Evolutionary conservation across 1,284 basidiomycete species (phyloP), one percentile per base, ranked within the genome.

Genomic region (Marasmius fiardii): DNA sequence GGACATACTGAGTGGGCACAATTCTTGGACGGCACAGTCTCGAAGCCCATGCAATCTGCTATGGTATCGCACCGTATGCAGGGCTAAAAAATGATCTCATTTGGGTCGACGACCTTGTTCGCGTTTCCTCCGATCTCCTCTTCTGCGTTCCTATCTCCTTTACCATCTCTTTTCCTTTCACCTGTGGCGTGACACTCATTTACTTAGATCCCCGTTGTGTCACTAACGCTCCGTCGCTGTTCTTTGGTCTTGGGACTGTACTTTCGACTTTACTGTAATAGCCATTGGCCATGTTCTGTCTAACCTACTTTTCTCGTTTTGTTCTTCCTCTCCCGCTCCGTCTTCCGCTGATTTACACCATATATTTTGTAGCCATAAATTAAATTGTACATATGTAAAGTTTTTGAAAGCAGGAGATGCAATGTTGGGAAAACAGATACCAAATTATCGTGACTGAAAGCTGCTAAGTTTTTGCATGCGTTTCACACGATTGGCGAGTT

Each of bases 401-500:
- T 20, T 33, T 33, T 49, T 4, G 57, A 62, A 52, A 55, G 51
- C 51, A 49, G 49, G 26, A 26, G 35, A 34, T 35, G 20, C 26
- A 54, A 3, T 23, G 14, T 14, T 21, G 37, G 24, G n/a, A 35
- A 20, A 48, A 10, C 34, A 18, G 7, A 28, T 28, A 8, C 21
- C 41, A 31, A 12, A n/a, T 39, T 12, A 43, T 34, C 26, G 39
- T 39, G 20, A 20, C 50, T 51, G 52, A 33, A 52, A 49, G 55
- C 56, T 53, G 63, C 75, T 81, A 35, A 80, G 69, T 67, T 84
- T 87, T 68, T 88, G 81, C 70, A 88, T 75, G 55, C 80, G 79
- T 64, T 82, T 83, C 53, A 87, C 71, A 35, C 84, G 81, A 60
- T 76, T 82, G 51, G 76, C 76, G 55, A 90, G 69, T 58, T 86